phyloP scores from a whole-genome alignment of 1,139 yeast species.

The Meyerozyma smithsonii region DNA sequence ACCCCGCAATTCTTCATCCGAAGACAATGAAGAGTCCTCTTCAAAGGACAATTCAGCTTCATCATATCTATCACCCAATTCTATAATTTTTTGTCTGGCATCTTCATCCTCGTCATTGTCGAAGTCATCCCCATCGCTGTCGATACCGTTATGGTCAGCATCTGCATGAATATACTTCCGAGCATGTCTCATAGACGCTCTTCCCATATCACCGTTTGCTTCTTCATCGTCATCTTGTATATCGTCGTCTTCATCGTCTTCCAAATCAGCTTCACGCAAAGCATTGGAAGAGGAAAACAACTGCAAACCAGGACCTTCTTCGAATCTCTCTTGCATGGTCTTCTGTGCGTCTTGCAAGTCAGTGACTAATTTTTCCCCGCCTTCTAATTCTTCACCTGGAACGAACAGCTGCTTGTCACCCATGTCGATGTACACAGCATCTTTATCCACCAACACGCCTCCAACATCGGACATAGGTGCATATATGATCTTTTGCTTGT shows the following conservation, averaged over 20 bases:
- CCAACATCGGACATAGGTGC: constrained; percentile 99
- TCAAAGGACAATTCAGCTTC: constrained; percentile 50
- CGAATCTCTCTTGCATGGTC: constrained; percentile 57
- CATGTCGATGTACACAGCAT: constrained; percentile 93
- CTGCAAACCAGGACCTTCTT: constrained; percentile 67
- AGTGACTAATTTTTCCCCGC: constrained; percentile 78
- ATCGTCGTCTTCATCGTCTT: constrained; percentile 26
- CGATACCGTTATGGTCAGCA: constrained; percentile 37
- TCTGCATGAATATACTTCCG: constrained; percentile 49
- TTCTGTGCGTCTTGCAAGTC: constrained; percentile 68
- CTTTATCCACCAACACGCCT: constrained; percentile 93
- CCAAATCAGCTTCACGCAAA: constrained; percentile 35
- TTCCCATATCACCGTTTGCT: constrained; percentile 43
- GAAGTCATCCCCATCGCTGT: constrained; percentile 29
- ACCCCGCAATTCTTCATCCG: constrained; percentile 32
- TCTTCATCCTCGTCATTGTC: constrained; percentile 20
- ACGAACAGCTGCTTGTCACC: constrained; percentile 60
- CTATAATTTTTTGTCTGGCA: constrained; percentile 37
- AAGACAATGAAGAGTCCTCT: constrained; percentile 41
- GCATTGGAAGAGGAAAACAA: constrained; percentile 60
- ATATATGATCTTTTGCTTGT: constrained; percentile 87
- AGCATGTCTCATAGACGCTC: constrained; percentile 56
- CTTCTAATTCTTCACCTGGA: constrained; percentile 65
- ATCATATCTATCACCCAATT: constrained; percentile 36
- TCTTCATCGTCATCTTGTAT: constrained; percentile 26